These are phyloP conservation scores for Westerdykella aurantiaca DNA, from an alignment of 2,329 filamentous ascomycete genomes.

Conservation along the genomic window DNA sequence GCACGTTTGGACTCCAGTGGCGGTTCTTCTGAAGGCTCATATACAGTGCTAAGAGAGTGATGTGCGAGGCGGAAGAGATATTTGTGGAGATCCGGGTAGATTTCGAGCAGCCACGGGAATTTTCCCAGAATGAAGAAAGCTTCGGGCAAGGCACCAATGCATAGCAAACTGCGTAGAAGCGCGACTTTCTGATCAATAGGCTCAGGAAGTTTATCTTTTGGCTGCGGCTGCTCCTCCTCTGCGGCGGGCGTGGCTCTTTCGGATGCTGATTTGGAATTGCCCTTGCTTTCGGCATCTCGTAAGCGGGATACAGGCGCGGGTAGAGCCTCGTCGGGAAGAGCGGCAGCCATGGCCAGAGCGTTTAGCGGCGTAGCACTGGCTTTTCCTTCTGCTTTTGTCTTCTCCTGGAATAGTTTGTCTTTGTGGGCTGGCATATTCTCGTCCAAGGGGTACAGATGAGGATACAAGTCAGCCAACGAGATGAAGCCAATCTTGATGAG, in stretches of 20 bases:
- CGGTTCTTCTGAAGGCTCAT: slow-evolving; percentile 42
- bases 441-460: slow-evolving; percentile 82
- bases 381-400: slow-evolving; percentile 63
- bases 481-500: slow-evolving; percentile 97
- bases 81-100: slow-evolving; percentile 73
- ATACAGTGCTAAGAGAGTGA: slow-evolving; percentile 74
- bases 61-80: slow-evolving; percentile 80
- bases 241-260: slow-evolving; percentile 39
- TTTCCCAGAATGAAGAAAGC: slow-evolving; percentile 85
- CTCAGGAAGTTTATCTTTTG: slow-evolving; percentile 56
- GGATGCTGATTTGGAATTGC: slow-evolving; percentile 37
- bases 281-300: slow-evolving; percentile 54
- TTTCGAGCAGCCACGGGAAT: slow-evolving; percentile 87
- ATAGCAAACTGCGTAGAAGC: slow-evolving; percentile 76
- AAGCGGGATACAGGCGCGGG: slow-evolving; percentile 41
- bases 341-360: slow-evolving; percentile 79
- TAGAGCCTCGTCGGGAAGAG: slow-evolving; percentile 73
- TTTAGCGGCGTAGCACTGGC: slow-evolving; percentile 67
- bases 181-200: slow-evolving; percentile 83
- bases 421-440: slow-evolving; percentile 72
- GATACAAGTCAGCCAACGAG: slow-evolving; percentile 82
- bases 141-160: slow-evolving; percentile 88
- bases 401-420: slow-evolving; percentile 64
- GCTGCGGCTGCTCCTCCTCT: slow-evolving; percentile 34
- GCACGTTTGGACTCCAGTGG: slow-evolving; percentile 37